These are phyloP conservation scores for Euphorbia peplus DNA, from an alignment of 345 rosid species.

Conservation along the genomic window DNA sequence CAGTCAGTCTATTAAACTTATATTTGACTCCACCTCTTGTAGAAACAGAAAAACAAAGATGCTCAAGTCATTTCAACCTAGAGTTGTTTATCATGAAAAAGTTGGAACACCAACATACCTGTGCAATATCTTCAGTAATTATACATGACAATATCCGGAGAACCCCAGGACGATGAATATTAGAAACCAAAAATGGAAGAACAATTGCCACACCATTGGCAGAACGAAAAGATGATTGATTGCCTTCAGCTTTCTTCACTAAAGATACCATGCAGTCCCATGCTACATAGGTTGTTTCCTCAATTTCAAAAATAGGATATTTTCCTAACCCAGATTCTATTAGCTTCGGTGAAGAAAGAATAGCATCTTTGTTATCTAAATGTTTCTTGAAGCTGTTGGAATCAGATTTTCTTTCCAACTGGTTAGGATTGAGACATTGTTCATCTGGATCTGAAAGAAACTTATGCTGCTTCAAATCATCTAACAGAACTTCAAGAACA, in stretches of 20 bases:
- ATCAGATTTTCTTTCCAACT: conserved; percentile 61
- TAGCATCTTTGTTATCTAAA: conserved; percentile 72
- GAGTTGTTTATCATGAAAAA: conserved; percentile 8
- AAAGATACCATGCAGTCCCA: conserved; percentile 97
- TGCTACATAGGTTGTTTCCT: conserved; percentile 68
- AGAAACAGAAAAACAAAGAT: not conserved
- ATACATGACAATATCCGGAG: conserved; percentile 89
- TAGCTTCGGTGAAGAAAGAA: conserved; percentile 87
- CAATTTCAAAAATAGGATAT: conserved; percentile 81
- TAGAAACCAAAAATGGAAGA: conserved; percentile 85
- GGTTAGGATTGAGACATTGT: conserved; percentile 37
- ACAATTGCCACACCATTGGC: conserved; percentile 78
- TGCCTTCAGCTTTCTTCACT: conserved; percentile 90
- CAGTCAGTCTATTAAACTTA: not conserved
- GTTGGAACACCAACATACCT: conserved; percentile 43
- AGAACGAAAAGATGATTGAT: conserved; percentile 81
- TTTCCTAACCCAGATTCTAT: conserved; percentile 79
- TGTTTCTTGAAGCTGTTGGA: conserved; percentile 84
- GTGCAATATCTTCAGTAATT: conserved; percentile 81
- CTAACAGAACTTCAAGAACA: conserved; percentile 85
- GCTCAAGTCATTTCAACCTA: conserved; percentile 4
- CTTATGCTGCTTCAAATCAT: conserved; percentile 95
- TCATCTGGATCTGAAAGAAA: conserved; percentile 74
- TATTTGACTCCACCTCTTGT: not conserved
- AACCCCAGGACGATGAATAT: conserved; percentile 82